phyloP scores from a whole-genome alignment of 2,329 filamentous ascomycete species.

The Colletotrichum costaricense region DNA sequence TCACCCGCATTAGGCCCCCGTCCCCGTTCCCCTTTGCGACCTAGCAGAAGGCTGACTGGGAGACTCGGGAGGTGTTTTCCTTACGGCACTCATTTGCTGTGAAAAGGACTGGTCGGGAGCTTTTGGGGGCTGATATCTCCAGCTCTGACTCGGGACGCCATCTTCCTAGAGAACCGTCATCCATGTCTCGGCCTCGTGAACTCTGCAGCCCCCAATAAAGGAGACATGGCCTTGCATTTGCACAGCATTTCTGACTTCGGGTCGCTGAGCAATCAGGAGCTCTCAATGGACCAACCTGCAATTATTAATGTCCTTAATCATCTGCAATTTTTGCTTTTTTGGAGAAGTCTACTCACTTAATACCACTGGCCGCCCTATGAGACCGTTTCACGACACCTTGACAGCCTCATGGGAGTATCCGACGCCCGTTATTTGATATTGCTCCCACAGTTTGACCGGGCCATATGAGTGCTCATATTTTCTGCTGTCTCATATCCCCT shows the following conservation, averaged over 20 bases:
- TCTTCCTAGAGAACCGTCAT: background rate
- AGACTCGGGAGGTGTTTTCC: slow-evolving; percentile 2
- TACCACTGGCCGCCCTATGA: slow-evolving; percentile 26
- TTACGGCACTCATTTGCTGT: slow-evolving; percentile 14
- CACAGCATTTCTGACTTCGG: background rate
- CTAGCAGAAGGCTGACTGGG: slow-evolving; percentile 32
- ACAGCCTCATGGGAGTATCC: background rate
- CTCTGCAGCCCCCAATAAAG: slow-evolving; percentile 3
- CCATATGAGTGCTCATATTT: background rate
- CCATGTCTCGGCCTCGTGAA: background rate
- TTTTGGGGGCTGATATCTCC: slow-evolving; percentile 23
- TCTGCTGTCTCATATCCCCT: background rate
- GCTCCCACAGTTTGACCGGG: background rate
- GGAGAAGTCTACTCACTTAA: background rate
- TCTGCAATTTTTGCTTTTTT: slow-evolving; percentile 5
- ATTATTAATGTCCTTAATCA: background rate
- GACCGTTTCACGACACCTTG: background rate
- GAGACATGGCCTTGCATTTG: background rate
- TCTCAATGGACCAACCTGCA: slow-evolving; percentile 1
- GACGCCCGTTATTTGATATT: background rate
- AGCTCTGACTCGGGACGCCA: slow-evolving; percentile 30
- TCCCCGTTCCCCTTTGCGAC: slow-evolving; percentile 23
- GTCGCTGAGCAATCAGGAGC: slow-evolving; percentile 1
- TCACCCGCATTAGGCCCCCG: slow-evolving; percentile 29
- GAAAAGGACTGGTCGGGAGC: slow-evolving; percentile 27